Evolutionary conservation across 495 filamentous ascomycete genomes (phyloP), one percentile per base, ranked within the genome.

Genomic region (Clohesyomyces aquaticus): DNA sequence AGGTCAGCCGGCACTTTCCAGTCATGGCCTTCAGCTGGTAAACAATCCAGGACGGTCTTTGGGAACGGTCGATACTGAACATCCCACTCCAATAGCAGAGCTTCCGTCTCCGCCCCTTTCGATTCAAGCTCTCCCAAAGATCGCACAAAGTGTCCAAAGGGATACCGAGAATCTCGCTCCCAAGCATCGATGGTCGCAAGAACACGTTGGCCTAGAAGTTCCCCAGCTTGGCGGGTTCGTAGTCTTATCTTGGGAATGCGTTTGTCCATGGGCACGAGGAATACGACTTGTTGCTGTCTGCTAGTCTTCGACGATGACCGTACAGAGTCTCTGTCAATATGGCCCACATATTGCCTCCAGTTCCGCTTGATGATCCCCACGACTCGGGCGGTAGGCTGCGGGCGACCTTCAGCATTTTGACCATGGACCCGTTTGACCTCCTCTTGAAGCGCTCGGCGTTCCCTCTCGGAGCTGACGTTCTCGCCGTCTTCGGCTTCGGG

Each of bases 41-140:
- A 80, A 72, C 94, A 98, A 74, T 98, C 92, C 46, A 98, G 73
- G 22, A 98, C 93, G 1, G 89, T 87, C 74, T 95, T 96, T 9
- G 94, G 93, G 76, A 98, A 98, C 3, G 94, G 95, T 54, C 93
- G 86, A 76, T 98, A 98, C 72, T 98, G 94, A 25, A 98, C 93
- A 73, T 98, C 95, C 71, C 91, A 96, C 73, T 98, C 94, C 2
- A 98, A 81, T 0, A 98, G 79, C 45, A 98, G 76, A 28, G 95
- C 95, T 72, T 98, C 95, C 0, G 94, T 98, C 75, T 98, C 94
- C 4, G 94, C 94, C 9, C 87, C 91, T 76, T 98, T 97, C 3
- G 89, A 93, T 74, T 98, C 94, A 27, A 98, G 73, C 65, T 97
- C 92, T 59, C 94, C 94, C 16, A 98, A 77, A 9, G 92, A 94